phyloP scores from a whole-genome alignment of 2,329 filamentous ascomycete species.

The Pseudocercospora eumusae region DNA sequence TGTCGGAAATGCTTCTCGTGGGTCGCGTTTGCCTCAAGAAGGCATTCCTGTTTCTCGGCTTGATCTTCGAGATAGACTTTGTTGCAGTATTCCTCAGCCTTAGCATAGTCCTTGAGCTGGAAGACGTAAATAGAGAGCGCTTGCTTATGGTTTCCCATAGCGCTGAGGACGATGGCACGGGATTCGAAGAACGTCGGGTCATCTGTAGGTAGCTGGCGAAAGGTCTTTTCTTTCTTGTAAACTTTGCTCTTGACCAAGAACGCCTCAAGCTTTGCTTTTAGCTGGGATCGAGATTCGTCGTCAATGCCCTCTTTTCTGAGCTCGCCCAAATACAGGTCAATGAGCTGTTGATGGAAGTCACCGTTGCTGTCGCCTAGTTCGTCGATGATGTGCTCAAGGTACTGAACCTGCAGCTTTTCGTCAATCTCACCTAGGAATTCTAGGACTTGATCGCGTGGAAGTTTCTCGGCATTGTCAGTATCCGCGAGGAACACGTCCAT shows the following conservation, averaged over 20 bases:
- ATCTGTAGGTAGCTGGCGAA: slow-evolving; percentile 75
- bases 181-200: slow-evolving; percentile 85
- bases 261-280: slow-evolving; percentile 62
- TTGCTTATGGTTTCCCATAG: slow-evolving; percentile 93
- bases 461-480: slow-evolving; percentile 87
- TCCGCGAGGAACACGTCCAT: slow-evolving; percentile 95
- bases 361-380: slow-evolving; percentile 83
- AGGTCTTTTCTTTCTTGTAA: slow-evolving; percentile 68
- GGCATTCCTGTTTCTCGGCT: slow-evolving; percentile 38
- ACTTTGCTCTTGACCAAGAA: slow-evolving; percentile 76
- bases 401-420: slow-evolving; percentile 69
- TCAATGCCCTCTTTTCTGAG: slow-evolving; percentile 44
- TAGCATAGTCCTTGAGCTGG: slow-evolving; percentile 79
- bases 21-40: slow-evolving; percentile 27
- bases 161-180: slow-evolving; percentile 85
- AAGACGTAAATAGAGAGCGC: slow-evolving; percentile 98
- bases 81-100: slow-evolving; percentile 98
- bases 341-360: slow-evolving; percentile 82
- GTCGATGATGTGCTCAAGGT: slow-evolving; percentile 86
- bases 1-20: slow-evolving; percentile 39
- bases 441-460: slow-evolving; percentile 76
- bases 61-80: slow-evolving; percentile 65
- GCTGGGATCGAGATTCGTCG: slow-evolving; percentile 41
- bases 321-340: slow-evolving; percentile 67
- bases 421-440: slow-evolving; percentile 73